Evolutionary conservation across 2,329 filamentous ascomycete species (phyloP), one percentile per base, ranked within the genome.

Genomic region (Cladosporium sp.): DNA sequence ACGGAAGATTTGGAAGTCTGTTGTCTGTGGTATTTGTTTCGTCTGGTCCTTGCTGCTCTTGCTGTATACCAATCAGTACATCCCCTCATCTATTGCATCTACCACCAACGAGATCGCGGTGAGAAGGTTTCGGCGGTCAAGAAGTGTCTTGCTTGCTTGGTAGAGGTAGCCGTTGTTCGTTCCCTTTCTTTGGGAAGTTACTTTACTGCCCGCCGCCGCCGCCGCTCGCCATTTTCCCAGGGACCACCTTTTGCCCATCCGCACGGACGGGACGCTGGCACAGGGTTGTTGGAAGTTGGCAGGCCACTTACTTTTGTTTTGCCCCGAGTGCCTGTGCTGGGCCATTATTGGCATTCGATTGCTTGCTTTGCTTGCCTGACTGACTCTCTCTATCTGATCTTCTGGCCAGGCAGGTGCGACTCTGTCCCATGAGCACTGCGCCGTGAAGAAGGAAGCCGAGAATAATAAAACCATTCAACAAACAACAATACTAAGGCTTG

Each of bases 401-500:
- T 46, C 40, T 46, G 40, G 40, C 40, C 29, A 57, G 18, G 52
- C 28, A 55, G 52, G 52, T 46, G 52, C 55, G 18, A 37, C n/a
- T 40, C 3, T 57, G 33, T 18, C 8, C 23, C 50, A 63, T 63
- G 61, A 55, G 29, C 49, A 37, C 29, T 55, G 49, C 26, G 33
- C 31, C 49, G 49, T 53, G 31, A 53, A 62, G 49, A 26, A 26
- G 23, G 23, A 26, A 26, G 23, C 23, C 23, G 23, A 26, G 23
- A 26, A 26, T 26, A 26, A 26, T 26, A 1, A 26, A 26, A 26
- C 40, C 61, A n/a, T 31, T 44, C 56, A 40, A 57, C 55, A 49
- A 63, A 63, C 61, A 63, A 63, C 61, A 63, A 63, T 63, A 63
- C 61, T 46, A 63, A 63, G 50, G 59, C 59, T 23, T 50, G 46